These are phyloP conservation scores for Isoetes taiwanensis DNA, from an alignment of 75 land plant species.

Conservation along the genomic window DNA sequence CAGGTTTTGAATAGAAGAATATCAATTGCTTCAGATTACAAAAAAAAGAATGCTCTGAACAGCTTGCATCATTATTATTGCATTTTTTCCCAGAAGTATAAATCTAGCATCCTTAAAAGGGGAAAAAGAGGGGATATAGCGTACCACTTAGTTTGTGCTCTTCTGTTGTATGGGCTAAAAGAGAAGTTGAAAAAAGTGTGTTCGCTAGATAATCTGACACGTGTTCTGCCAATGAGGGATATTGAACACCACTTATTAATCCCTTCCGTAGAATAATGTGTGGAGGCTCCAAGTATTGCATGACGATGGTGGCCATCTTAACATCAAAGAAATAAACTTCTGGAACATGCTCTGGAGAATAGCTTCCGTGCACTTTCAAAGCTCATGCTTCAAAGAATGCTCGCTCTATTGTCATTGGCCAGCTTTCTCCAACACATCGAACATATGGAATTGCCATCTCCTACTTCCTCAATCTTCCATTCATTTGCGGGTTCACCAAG, in stretches of 20 bases:
- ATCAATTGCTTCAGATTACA: no score
- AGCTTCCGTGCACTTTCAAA: conserved; percentile 54
- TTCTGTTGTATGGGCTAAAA: conserved; percentile 52
- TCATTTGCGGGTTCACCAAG: conserved; percentile 15
- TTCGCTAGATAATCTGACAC: conserved; percentile 84
- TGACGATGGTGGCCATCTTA: conserved; percentile 60
- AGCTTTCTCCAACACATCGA: conserved; percentile 88
- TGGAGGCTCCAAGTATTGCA: conserved; percentile 95
- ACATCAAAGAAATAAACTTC: conserved; percentile 88
- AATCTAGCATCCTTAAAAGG: background rate
- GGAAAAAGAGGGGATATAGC: no score
- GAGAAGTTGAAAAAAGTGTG: conserved; percentile 75
- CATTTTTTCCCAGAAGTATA: no score
- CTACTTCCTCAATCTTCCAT: conserved; percentile 12
- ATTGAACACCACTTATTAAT: conserved; percentile 64
- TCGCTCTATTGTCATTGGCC: conserved; percentile 92
- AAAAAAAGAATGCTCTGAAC: no score
- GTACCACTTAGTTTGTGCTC: conserved; percentile 64
- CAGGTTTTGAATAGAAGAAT: no score
- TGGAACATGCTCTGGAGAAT: conserved; percentile 77
- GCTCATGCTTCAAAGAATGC: conserved; percentile 76
- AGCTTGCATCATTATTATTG: no score
- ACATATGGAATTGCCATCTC: conserved; percentile 73
- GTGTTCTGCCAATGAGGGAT: conserved; percentile 86
- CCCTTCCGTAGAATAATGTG: conserved; percentile 92